Conservation (phyloP, 1,139 yeast species). For the Pneumocystis wakefieldiae region DNA sequence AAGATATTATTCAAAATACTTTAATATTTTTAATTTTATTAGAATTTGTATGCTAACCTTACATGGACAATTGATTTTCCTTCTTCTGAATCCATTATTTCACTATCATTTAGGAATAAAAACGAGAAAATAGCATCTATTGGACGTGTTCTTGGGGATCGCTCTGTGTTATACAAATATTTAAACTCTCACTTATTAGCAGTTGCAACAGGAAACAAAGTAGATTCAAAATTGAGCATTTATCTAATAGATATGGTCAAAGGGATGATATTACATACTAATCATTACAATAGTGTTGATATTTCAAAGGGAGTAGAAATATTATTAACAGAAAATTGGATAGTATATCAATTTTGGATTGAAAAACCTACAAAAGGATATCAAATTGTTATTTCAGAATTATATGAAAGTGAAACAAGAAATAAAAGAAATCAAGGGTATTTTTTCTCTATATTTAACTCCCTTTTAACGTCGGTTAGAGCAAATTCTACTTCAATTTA, state of each 20-base stretch:
- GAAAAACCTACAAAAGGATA: conserved; percentile 31
- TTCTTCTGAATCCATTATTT: background rate
- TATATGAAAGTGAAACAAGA: conserved; percentile 50
- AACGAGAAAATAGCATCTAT: conserved; percentile 40
- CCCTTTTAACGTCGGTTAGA: background rate
- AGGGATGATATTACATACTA: conserved; percentile 41
- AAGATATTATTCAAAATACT: conserved; percentile 13
- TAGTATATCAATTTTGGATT: conserved; percentile 48
- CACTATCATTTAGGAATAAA: conserved; percentile 17
- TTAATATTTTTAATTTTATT: conserved; percentile 19
- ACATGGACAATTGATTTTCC: conserved; percentile 30
- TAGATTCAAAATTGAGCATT: conserved; percentile 22
- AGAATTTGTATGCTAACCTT: conserved; percentile 21
- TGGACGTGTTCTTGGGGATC: conserved; percentile 56
- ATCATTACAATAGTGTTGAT: conserved; percentile 14
- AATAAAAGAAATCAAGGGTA: conserved; percentile 27
- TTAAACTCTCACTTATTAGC: conserved; percentile 56
- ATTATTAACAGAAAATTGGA: conserved; percentile 71
- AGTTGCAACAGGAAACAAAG: conserved; percentile 33
- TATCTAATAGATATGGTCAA: conserved; percentile 52
- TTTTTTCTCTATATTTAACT: background rate
- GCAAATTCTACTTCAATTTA: conserved; percentile 28
- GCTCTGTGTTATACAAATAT: conserved; percentile 71
- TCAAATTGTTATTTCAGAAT: conserved; percentile 56
- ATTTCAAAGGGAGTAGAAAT: conserved; percentile 36